Percentiles rank a stretch among this genome's conserved stretches.
phyloP scores from a whole-genome alignment of 2,329 filamentous ascomycete species.

The Pestalotiopsis sp. region DNA sequence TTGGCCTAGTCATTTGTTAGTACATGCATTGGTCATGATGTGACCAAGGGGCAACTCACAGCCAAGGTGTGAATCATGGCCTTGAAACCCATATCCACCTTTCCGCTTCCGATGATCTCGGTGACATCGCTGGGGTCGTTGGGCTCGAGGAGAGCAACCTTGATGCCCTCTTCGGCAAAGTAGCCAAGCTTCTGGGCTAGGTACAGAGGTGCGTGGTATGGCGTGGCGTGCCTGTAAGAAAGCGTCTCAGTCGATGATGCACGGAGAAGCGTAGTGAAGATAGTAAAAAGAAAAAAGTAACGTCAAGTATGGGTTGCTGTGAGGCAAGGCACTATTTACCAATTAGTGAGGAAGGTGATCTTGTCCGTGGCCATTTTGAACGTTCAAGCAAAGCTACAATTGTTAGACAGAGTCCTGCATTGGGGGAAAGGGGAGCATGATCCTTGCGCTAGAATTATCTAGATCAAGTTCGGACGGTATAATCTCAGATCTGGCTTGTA shows the following conservation, averaged over 20 bases:
- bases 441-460: conserved; percentile 88
- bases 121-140: conserved; percentile 83
- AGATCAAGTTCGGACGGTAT: conserved; percentile 84
- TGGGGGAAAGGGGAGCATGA: conserved; percentile 64
- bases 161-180: conserved; percentile 76
- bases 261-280: conserved; percentile 7
- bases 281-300: neutral
- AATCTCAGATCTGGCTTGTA: conserved; percentile 61
- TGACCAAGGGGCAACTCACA: conserved; percentile 40
- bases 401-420: neutral
- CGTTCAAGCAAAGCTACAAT: conserved; percentile 41
- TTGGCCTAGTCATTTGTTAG: conserved; percentile 57
- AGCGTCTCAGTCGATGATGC: conserved; percentile 15
- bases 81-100: conserved; percentile 80
- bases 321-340: conserved; percentile 52
- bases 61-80: conserved; percentile 84
- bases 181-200: conserved; percentile 76
- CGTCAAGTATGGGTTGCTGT: neutral
- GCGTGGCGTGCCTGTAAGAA: conserved; percentile 71
- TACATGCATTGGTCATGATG: neutral
- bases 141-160: conserved; percentile 77
- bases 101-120: conserved; percentile 77
- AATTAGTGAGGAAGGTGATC: conserved; percentile 85
- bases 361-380: conserved; percentile 78
- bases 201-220: conserved; percentile 79